Base-by-base conservation (phyloP, 805 yeast species). In the Sungouiella blattae region DNA sequence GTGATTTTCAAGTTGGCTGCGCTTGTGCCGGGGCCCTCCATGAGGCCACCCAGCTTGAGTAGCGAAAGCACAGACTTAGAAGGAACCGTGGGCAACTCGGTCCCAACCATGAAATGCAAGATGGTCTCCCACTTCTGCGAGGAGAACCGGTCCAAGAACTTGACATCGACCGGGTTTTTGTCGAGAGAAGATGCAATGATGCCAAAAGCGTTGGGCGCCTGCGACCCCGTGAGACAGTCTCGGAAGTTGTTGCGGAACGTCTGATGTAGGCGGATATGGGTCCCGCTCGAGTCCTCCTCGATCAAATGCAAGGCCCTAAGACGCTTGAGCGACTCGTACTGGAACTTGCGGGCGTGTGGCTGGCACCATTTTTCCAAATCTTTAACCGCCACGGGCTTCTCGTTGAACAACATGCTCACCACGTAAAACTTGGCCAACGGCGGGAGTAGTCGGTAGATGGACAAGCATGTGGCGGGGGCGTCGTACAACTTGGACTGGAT, bases 41-140 rank as follows among this genome's bases (percentile, higher is more conserved):
- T 89, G 34, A 93, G 67, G 2, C 91, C 91, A 42, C 95, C 83
- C 63, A 80, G 87, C 44, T 76, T 73, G 32, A 93, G 66, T 18
- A 93, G 66, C 12, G 79, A 74, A 32, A 93, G 66, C 1, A 91
- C 97, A 12, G 91, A 89, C n/a, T 74, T 72, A 31, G 89, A 81
- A 2, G 52, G 52, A 3, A 96, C 96, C 2, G 76, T 64, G 12
- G 69, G 72, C 30, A 81, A 63, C 33, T 86, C 85, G 0, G 97
- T 87, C 2, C 98, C 96, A 28, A 93, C 99, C 98, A 93, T 91
- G 64, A 83, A 93, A 68, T 93, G 98, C 49, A 93, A 68, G 47
- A 93, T 91, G 6, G 87, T 78, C 56, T 93, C 99, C 98, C 98
- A 93, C 54, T 84, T 87, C 30, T 73, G 75, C 5, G 87, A 74